These are phyloP conservation scores for Solanum infundibuliforme DNA, from an alignment of 257 asterid species.

Conservation along the genomic window DNA sequence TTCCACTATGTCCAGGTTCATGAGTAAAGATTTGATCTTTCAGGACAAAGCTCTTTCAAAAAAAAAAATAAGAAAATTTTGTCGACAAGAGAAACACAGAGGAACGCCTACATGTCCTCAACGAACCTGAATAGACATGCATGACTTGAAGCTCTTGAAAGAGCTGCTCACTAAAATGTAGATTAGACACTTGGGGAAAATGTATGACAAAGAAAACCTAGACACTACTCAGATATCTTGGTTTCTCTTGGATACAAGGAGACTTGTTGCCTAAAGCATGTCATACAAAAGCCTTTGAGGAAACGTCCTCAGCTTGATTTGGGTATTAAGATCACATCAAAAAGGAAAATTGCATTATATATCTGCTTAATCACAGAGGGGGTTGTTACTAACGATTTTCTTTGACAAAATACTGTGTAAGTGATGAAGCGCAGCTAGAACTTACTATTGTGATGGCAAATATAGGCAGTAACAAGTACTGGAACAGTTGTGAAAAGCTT, in stretches of 20 bases:
- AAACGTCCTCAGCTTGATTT: neutral
- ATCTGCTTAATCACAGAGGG: neutral
- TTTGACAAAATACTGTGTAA: neutral
- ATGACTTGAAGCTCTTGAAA: neutral
- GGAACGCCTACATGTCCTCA: neutral
- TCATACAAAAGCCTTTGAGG: neutral
- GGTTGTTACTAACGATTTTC: neutral
- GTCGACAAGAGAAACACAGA: neutral
- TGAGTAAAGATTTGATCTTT: neutral
- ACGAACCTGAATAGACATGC: neutral
- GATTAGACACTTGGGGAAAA: neutral
- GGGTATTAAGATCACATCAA: neutral
- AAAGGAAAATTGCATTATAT: neutral
- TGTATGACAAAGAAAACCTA: neutral
- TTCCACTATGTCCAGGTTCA: neutral
- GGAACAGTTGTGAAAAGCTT: conserved; percentile 77
- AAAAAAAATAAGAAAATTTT: neutral
- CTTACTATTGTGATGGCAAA: conserved; percentile 76
- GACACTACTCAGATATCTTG: neutral
- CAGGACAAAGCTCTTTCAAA: neutral
- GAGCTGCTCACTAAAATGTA: neutral
- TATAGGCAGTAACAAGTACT: conserved; percentile 76
- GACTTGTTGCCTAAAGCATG: neutral
- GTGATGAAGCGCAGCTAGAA: neutral
- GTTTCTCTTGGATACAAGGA: neutral